Evolutionary conservation across 805 yeast genomes (phyloP).

Genomic region (Myxozyma geophila): DNA sequence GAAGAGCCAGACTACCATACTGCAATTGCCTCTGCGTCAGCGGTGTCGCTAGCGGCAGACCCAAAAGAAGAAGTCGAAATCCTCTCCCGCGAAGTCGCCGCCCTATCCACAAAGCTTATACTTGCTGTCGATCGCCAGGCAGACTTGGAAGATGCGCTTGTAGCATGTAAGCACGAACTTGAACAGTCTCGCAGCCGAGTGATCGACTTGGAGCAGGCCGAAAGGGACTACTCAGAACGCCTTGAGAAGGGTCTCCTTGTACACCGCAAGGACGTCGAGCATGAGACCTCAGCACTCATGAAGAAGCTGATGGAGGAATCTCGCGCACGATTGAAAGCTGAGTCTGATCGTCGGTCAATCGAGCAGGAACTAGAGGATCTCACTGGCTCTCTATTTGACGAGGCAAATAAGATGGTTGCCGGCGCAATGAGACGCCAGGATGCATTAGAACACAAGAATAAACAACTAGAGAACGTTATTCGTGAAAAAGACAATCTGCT

Average conservation of each 20-base stretch:
- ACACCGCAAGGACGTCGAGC: slow-evolving; percentile 42
- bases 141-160: slow-evolving; percentile 38
- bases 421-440: slow-evolving; percentile 70
- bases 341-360: slow-evolving; percentile 61
- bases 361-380: slow-evolving; percentile 80
- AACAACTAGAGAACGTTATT: slow-evolving; percentile 35
- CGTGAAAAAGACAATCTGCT: slow-evolving; percentile 68
- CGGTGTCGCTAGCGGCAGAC: slow-evolving; percentile 12
- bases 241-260: slow-evolving; percentile 38
- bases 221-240: slow-evolving; percentile 18
- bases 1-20: neutral
- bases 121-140: slow-evolving; percentile 41
- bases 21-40: slow-evolving; percentile 12
- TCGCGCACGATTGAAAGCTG: slow-evolving; percentile 53
- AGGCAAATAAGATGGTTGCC: slow-evolving; percentile 84
- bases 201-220: slow-evolving; percentile 26
- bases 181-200: slow-evolving; percentile 18
- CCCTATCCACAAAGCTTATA: slow-evolving; percentile 39
- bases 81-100: slow-evolving; percentile 33
- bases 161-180: slow-evolving; percentile 31
- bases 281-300: slow-evolving; percentile 43
- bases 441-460: slow-evolving; percentile 55
- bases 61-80: slow-evolving; percentile 31
- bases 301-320: slow-evolving; percentile 43
- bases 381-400: slow-evolving; percentile 75